Conservation (phyloP, 208 protist species). For the Vickermania ingenoplastis region DNA sequence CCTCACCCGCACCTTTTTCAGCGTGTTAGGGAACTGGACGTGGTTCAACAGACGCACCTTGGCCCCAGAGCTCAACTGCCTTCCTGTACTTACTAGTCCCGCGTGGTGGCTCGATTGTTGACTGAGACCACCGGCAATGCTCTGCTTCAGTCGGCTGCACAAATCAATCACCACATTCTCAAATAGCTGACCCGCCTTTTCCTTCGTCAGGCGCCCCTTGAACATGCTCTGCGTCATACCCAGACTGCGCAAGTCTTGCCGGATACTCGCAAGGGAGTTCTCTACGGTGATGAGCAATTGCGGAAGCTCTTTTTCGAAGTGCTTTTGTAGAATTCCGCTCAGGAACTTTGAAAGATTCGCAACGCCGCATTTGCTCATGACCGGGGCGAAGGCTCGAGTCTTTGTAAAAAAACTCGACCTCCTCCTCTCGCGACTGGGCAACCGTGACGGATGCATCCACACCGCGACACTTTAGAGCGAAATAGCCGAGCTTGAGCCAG, state of each 20-base stretch:
- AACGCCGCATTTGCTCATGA: background rate
- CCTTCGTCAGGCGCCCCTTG: background rate
- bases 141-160: background rate
- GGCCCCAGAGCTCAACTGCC: too few species aligned
- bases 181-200: background rate
- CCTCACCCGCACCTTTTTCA: background rate
- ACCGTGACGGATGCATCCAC: background rate
- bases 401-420: background rate
- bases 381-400: background rate
- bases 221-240: background rate
- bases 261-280: background rate
- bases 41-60: too few species aligned
- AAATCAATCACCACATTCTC: background rate
- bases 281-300: background rate
- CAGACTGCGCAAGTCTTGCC: background rate
- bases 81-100: too few species aligned
- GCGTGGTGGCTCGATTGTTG: background rate
- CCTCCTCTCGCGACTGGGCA: background rate
- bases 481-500: background rate
- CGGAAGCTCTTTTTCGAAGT: background rate
- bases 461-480: background rate
- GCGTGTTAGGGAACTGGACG: background rate
- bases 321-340: background rate
- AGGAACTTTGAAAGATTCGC: background rate
- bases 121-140: background rate